phyloP scores from a whole-genome alignment of 768 basidiomycete species.

The Pleurotus ostreatus region DNA sequence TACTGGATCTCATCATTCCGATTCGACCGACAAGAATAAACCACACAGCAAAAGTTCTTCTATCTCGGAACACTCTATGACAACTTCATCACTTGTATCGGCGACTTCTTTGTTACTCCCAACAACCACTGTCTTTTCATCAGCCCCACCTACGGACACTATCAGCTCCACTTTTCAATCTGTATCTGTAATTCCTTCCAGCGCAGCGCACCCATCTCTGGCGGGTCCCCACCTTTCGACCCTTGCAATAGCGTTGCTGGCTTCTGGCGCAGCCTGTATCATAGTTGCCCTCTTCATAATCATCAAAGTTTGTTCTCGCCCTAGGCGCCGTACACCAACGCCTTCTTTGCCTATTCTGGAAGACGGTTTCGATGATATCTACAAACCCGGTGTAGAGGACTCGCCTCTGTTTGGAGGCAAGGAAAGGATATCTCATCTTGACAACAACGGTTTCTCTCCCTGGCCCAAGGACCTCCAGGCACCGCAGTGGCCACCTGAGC shows the following conservation, averaged over 20 bases:
- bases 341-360: slow-evolving; percentile 74
- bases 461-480: slow-evolving; percentile 54
- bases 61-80: slow-evolving; percentile 16
- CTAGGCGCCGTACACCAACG: slow-evolving; percentile 50
- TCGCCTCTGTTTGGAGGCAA: slow-evolving; percentile 80
- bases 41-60: slow-evolving; percentile 21
- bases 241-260: slow-evolving; percentile 47
- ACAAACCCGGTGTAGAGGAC: slow-evolving; percentile 44
- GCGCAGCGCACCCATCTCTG: slow-evolving; percentile 3
- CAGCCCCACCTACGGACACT: slow-evolving; percentile 2
- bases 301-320: slow-evolving; percentile 44
- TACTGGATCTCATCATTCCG: slow-evolving; percentile 23
- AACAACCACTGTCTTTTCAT: slow-evolving; percentile 9
- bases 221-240: slow-evolving; percentile 37
- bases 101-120: neutral
- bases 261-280: slow-evolving; percentile 45
- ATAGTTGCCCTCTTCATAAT: slow-evolving; percentile 46
- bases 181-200: slow-evolving; percentile 1
- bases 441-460: slow-evolving; percentile 45
- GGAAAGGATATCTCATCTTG: slow-evolving; percentile 47
- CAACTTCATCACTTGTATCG: slow-evolving; percentile 7
- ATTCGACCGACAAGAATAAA: slow-evolving; percentile 12
- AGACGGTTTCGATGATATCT: slow-evolving; percentile 45
- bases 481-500: slow-evolving; percentile 10
- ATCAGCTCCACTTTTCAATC: neutral